phyloP scores from a whole-genome alignment of 2,329 filamentous ascomycete genomes.

The Zelopaecilomyces penicillatus region DNA sequence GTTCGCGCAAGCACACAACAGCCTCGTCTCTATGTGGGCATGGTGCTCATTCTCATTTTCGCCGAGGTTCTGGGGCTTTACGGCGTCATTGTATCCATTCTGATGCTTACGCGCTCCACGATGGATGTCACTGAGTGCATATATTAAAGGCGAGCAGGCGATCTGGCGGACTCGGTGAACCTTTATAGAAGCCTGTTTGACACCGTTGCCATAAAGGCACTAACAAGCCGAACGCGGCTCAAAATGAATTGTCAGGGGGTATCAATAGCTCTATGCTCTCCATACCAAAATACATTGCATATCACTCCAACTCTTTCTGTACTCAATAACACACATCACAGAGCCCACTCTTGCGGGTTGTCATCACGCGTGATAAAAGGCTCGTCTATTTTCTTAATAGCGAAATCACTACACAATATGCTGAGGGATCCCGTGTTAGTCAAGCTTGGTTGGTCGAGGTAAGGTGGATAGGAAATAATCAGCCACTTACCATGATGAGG shows the following conservation, averaged over 20 bases:
- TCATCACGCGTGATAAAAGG: slow-evolving; percentile 74
- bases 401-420: slow-evolving; percentile 89
- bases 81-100: slow-evolving; percentile 38
- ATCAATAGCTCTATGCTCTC: no score
- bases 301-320: no score
- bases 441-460: background rate
- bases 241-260: no score
- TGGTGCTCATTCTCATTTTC: slow-evolving; percentile 99
- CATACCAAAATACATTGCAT: no score
- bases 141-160: slow-evolving; percentile 14
- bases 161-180: no score
- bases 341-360: slow-evolving; percentile 70
- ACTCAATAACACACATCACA: slow-evolving; percentile 28
- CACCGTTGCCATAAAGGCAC: no score
- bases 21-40: slow-evolving; percentile 84
- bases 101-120: slow-evolving; percentile 38
- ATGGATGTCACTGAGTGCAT: slow-evolving; percentile 29
- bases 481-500: slow-evolving; percentile 66
- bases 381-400: slow-evolving; percentile 89
- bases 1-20: slow-evolving; percentile 80
- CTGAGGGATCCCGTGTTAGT: slow-evolving; percentile 34
- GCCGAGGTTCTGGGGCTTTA: slow-evolving; percentile 36
- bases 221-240: no score
- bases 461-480: background rate
- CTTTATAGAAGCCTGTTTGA: no score